Evolutionary conservation across 306 rosid genomes (phyloP), one percentile per base, ranked within the genome.

Genomic region (Begonia loranthoides): DNA sequence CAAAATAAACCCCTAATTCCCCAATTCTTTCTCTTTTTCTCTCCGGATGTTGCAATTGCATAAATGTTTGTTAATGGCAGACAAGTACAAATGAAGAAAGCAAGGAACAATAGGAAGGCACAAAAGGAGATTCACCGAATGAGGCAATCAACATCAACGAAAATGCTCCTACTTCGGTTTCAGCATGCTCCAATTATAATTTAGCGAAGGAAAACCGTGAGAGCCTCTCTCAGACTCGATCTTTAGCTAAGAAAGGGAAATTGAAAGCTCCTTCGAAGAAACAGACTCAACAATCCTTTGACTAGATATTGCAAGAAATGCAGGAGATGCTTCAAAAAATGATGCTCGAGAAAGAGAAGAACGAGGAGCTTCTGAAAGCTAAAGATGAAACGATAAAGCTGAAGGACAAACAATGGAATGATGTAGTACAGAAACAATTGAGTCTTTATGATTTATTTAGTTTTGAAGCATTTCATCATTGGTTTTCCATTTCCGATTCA

Each of bases 351-450:
- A 90, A 80, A 74, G 94, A 85, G 70, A 78, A 86, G 71, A 71
- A 92, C 0, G 92, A 82, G 43, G 92, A 82, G 60, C 75, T 85
- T 11, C 60, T 90, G 73, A 90, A 78, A 70, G 78, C 56, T 17
- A 85, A 80, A 43, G 95, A 90, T 7, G 86, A 85, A 68, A 76
- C 68, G 17, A 58, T 90, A 60, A 85, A 72, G 67, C 73, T 48
- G 50, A 85, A 70, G 73, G 95, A 82, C n/a, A 77, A 82, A 40
- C 87, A 82, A 48, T 90, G 95, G 95, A 76, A 43, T 54, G 84
- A 90, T 85, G 97, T 89, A 68, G 24, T 7, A 6, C 17, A 6
- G 4, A 50, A 9, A 50, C 33, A 24, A 4, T 41, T 41, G 19
- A 2, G 3, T 22, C 0, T 28, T 28, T 28, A 28, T 28, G 36